Evolutionary conservation across 2,329 filamentous ascomycete genomes (phyloP).

Genomic region (Capronia americana): DNA sequence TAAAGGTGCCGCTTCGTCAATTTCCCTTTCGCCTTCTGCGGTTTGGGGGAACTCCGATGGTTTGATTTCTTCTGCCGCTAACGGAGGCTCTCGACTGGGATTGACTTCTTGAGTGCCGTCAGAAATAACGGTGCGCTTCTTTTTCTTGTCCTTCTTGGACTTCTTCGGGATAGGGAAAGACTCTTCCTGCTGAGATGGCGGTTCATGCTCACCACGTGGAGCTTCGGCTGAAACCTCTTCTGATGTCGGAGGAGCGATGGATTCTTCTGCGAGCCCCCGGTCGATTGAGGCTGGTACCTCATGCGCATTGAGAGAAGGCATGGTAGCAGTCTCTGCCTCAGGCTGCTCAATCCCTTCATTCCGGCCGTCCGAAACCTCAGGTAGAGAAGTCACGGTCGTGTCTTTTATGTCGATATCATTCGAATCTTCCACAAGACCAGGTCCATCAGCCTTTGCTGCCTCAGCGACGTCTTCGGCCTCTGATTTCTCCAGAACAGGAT

Average conservation of each 20-base stretch:
- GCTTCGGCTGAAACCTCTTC: not conserved
- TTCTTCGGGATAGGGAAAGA: conserved; percentile 12
- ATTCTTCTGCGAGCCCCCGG: not conserved
- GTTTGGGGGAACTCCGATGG: not conserved
- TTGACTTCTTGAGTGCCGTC: conserved; percentile 11
- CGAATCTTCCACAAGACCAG: not conserved
- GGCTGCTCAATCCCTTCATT: not conserved
- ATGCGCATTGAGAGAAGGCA: not conserved
- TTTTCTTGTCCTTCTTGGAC: conserved; percentile 37
- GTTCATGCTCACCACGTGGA: not conserved
- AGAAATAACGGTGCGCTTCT: conserved; percentile 29
- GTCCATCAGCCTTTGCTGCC: not conserved
- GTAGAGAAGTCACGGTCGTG: not conserved
- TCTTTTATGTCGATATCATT: not conserved
- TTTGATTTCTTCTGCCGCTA: not conserved
- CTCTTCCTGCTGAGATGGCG: conserved; percentile 18
- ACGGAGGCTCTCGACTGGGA: not conserved
- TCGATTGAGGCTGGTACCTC: not conserved
- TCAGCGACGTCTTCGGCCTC: not conserved
- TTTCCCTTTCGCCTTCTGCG: not conserved
- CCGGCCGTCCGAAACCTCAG: not conserved
- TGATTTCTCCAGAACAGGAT: not conserved
- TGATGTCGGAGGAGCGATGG: not conserved
- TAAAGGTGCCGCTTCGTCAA: not conserved
- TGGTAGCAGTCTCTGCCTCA: not conserved